Evolutionary conservation across 164 flowering plant species (phyloP).

Genomic region (Vitis labrusca): DNA sequence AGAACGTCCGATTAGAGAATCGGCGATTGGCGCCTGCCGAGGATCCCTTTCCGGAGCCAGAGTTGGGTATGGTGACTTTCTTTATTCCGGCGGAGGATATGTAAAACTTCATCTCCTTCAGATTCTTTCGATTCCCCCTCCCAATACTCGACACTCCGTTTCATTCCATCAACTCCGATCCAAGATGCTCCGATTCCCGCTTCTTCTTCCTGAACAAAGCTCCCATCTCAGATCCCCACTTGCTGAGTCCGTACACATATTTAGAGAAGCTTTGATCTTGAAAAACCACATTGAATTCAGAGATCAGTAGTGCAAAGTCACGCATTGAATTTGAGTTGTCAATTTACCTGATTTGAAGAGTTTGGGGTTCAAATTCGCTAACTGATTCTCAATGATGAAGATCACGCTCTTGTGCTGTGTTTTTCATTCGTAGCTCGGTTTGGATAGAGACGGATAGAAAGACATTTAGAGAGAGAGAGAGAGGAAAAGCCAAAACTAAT

Average conservation of each 20-base stretch:
- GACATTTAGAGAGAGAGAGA: not conserved
- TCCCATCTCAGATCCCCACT: constrained; percentile 12
- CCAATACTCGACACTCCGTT: not conserved
- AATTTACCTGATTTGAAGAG: too few relatives aligned
- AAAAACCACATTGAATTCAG: too few relatives aligned
- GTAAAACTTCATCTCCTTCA: constrained; percentile 48
- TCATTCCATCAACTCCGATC: constrained; percentile 14
- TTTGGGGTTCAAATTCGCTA: too few relatives aligned
- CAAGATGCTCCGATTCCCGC: constrained; percentile 7
- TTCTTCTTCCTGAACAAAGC: constrained; percentile 19
- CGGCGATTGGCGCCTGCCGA: constrained; percentile 27
- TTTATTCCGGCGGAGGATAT: constrained; percentile 45
- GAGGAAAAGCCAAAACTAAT: constrained; percentile 31
- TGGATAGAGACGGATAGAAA: not conserved
- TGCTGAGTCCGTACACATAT: too few relatives aligned
- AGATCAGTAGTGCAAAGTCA: too few relatives aligned
- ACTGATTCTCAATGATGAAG: too few relatives aligned
- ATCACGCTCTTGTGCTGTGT: too few relatives aligned
- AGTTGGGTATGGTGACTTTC: constrained; percentile 28
- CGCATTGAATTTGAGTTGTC: too few relatives aligned
- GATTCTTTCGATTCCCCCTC: not conserved
- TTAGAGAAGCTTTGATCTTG: too few relatives aligned
- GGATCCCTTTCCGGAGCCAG: constrained; percentile 29
- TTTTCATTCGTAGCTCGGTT: too few relatives aligned
- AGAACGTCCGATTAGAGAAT: constrained; percentile 33